Evolutionary conservation across 2,329 filamentous ascomycete genomes (phyloP), one percentile per base, ranked within the genome.

Genomic region (Xylaria sp.): DNA sequence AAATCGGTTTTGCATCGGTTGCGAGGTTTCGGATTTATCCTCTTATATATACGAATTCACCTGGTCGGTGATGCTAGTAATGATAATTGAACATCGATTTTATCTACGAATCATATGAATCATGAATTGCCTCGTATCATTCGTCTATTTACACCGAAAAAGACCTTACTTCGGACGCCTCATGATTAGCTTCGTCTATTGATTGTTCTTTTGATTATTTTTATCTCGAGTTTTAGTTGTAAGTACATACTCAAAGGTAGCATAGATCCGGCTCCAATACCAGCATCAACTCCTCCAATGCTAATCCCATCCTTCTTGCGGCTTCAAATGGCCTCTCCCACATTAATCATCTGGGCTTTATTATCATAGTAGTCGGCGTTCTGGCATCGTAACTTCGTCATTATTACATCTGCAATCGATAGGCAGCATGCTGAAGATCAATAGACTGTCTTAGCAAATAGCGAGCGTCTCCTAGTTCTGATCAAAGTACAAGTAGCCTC

Each of bases 1-100:
- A 59, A 13, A 56, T 23, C 4, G 9, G 58, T 28, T 63, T 65
- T 59, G 63, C 66, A 66, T 63, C 33, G 62, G 51, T 48, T 36
- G n/a, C 11, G 51, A 11, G 58, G 15, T 48, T 54, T 53, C 11
- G n/a, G 36, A 53, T 28, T 13, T 59, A 31, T 26, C 20, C 6
- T n/a, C 9, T 44, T 59, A 20, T 33, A 59, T 33, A 59, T 42
- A 7, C 20, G 6, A 2, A 15, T 15, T 59, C 56, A 46, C 56
- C 56, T 28, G 46, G 26, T 31, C 20, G 40, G 56, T 59, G 56
- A 59, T 44, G 17, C 6, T 59, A 46, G 7, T 59, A 31, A 59
- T 59, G 20, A 46, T 59, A 56, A 64, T 64, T 15, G 40, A 40
- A 64, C 6, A 42, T 42, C 2, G 36, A 51, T 36, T 36, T 13